These are phyloP conservation scores for Globisporangium takayamanum DNA, from an alignment of 352 stramenopile species.

Conservation along the genomic window DNA sequence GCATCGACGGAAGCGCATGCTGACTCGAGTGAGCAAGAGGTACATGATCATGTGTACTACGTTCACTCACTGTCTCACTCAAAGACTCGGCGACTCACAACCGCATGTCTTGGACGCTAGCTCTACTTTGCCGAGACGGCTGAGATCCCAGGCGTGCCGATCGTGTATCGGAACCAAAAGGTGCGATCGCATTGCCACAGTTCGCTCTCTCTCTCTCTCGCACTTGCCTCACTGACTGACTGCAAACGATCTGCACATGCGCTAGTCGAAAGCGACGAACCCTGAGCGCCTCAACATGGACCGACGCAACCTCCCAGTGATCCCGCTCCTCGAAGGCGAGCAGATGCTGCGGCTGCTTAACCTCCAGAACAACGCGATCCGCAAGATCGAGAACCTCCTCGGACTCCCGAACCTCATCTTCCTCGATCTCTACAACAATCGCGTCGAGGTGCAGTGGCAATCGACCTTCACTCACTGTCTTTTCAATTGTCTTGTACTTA, in stretches of 20 bases:
- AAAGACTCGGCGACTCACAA: no score
- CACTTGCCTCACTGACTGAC: background rate
- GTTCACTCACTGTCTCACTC: background rate
- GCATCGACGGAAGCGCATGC: slow-evolving; percentile 6
- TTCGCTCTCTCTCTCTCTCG: background rate
- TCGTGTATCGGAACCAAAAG: slow-evolving; percentile 70
- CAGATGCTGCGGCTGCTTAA: slow-evolving; percentile 87
- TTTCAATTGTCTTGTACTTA: no score
- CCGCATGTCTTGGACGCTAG: slow-evolving; percentile 18
- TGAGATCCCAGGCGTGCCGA: slow-evolving; percentile 56
- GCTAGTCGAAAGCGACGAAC: slow-evolving; percentile 57
- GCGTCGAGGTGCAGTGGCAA: slow-evolving; percentile 56
- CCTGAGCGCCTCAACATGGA: slow-evolving; percentile 89
- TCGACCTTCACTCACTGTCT: background rate
- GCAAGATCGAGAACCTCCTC: slow-evolving; percentile 75
- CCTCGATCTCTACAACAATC: slow-evolving; percentile 91
- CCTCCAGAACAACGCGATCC: slow-evolving; percentile 89
- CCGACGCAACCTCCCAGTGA: slow-evolving; percentile 63
- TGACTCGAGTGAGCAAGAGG: slow-evolving; percentile 38
- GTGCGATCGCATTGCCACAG: slow-evolving; percentile 12
- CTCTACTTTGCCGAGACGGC: slow-evolving; percentile 72
- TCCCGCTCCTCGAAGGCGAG: slow-evolving; percentile 87
- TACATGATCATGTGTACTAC: slow-evolving; percentile 8
- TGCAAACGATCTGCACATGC: background rate
- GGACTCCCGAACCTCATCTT: slow-evolving; percentile 90